A percentile compares a stretch with the other conserved stretches of the same genome.
Conservation (phyloP, 208 protist genomes). For the Wallacemonas collosoma region DNA sequence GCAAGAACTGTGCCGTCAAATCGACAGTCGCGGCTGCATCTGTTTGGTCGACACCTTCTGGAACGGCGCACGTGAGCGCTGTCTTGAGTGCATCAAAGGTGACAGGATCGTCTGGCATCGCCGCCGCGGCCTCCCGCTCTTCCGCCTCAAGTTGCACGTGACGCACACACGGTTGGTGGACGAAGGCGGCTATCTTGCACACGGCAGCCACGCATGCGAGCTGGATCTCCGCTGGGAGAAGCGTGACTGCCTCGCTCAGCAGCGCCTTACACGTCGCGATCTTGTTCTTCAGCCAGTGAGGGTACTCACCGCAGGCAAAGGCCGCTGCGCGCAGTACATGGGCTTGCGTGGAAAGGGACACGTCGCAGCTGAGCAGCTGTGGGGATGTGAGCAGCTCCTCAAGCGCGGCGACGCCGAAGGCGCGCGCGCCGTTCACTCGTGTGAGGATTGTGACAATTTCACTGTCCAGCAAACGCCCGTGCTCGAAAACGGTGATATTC, state of each 20-base stretch:
- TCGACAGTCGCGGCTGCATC: background rate
- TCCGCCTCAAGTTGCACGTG: constrained; percentile 55
- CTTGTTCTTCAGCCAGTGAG: constrained; percentile 74
- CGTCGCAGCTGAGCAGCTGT: constrained; percentile 47
- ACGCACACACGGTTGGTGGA: constrained; percentile 43
- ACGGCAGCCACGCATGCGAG: constrained; percentile 80
- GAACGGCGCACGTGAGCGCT: constrained; percentile 1
- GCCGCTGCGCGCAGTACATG: constrained; percentile 88
- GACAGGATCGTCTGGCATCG: constrained; percentile 18
- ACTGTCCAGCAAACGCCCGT: constrained; percentile 86
- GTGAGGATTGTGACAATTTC: constrained; percentile 95
- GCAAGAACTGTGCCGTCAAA: constrained; percentile 46
- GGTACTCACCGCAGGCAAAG: constrained; percentile 95
- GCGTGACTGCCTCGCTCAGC: constrained; percentile 40
- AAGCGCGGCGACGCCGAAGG: constrained; percentile 70
- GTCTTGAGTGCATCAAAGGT: constrained; percentile 32
- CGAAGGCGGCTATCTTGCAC: constrained; percentile 90
- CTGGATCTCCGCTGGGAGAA: constrained; percentile 83
- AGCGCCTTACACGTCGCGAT: constrained; percentile 43
- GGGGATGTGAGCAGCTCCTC: constrained; percentile 49
- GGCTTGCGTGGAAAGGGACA: constrained; percentile 61
- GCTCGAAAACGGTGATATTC: constrained; percentile 52
- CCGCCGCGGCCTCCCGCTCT: constrained; percentile 48
- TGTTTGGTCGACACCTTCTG: background rate
- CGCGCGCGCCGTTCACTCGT: constrained; percentile 91